Percentiles rank a stretch among this genome's conserved stretches.
Conservation (phyloP, 176 grass and related monocot species). For the Cymbopogon citratus region DNA sequence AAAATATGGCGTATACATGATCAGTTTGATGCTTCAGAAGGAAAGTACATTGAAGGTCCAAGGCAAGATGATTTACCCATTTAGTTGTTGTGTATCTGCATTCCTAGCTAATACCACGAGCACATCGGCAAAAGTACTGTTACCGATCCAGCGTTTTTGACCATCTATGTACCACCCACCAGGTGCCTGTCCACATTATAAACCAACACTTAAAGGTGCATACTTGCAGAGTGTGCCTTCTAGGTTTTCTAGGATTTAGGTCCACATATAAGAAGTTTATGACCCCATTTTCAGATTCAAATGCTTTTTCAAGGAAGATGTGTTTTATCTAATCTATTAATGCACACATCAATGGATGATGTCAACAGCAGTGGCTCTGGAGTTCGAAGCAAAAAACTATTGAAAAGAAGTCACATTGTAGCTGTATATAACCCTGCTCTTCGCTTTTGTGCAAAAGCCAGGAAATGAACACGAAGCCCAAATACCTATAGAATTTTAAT, state of each 20-base stretch:
- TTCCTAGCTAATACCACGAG: slow-evolving; percentile 66
- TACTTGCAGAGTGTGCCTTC: not conserved
- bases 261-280: not conserved
- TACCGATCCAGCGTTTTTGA: slow-evolving; percentile 76
- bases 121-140: slow-evolving; percentile 78
- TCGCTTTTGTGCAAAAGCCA: not conserved
- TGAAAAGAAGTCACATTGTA: not conserved
- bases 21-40: slow-evolving; percentile 1
- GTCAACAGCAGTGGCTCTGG: not conserved
- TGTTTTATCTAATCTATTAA: not conserved
- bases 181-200: slow-evolving; percentile 36
- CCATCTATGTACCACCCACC: slow-evolving; percentile 73
- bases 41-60: not conserved
- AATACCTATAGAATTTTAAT: not conserved
- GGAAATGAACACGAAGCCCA: not conserved
- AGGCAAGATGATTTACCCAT: slow-evolving; percentile 44
- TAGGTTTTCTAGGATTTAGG: not conserved
- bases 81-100: slow-evolving; percentile 49
- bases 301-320: not conserved
- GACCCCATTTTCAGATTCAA: not conserved
- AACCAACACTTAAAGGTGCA: not conserved
- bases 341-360: not conserved
- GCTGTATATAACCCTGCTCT: not conserved
- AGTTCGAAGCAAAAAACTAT: not conserved
- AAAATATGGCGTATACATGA: not conserved